These are phyloP conservation scores for Curvularia sp. DNA, from an alignment of 2,329 filamentous ascomycete species.

Conservation along the genomic window DNA sequence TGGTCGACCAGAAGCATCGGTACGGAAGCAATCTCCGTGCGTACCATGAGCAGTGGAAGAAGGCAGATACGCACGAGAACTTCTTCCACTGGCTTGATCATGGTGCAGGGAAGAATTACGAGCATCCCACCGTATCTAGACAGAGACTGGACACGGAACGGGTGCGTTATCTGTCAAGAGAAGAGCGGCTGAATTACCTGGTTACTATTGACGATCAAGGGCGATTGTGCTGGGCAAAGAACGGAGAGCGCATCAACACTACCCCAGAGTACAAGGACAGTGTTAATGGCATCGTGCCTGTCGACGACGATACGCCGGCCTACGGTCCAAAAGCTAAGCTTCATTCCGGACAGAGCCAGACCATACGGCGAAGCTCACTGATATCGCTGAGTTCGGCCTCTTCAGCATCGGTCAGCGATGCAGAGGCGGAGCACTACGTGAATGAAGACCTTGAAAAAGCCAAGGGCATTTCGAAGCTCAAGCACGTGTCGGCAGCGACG, in stretches of 20 bases:
- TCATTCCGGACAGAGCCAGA: conserved; percentile 34
- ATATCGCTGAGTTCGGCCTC: conserved; percentile 43
- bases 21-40: conserved; percentile 82
- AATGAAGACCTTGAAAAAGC: conserved; percentile 68
- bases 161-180: conserved; percentile 81
- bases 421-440: conserved; percentile 69
- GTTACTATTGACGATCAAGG: conserved; percentile 78
- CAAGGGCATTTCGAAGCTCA: conserved; percentile 66
- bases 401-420: conserved; percentile 60
- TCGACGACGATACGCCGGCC: conserved; percentile 52
- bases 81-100: conserved; percentile 95
- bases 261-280: conserved; percentile 79
- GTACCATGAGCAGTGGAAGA: conserved; percentile 87
- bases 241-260: conserved; percentile 78
- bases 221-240: conserved; percentile 85
- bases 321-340: conserved; percentile 45
- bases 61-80: conserved; percentile 76
- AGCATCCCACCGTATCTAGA: conserved; percentile 74
- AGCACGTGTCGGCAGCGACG: conserved; percentile 72
- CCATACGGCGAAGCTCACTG: conserved; percentile 30
- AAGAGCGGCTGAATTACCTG: conserved; percentile 82
- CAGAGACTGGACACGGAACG: conserved; percentile 77
- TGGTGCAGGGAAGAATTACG: conserved; percentile 74
- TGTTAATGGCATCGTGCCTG: conserved; percentile 65
- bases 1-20: conserved; percentile 85